Conservation (phyloP, 768 basidiomycete genomes). For the Podaxis sp. region DNA sequence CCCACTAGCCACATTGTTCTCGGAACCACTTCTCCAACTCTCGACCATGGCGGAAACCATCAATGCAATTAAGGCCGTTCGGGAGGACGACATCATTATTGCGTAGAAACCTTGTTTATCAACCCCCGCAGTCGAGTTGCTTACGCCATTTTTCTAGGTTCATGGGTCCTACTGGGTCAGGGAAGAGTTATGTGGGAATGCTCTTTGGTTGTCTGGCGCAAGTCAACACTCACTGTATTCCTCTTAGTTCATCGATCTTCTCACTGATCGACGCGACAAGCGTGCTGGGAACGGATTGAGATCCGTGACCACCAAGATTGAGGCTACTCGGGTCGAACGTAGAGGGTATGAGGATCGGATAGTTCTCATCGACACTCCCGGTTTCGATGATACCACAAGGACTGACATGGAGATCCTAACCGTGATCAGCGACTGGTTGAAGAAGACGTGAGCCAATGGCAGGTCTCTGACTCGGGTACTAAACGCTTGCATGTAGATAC, state of each 20-base stretch:
- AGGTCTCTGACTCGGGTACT: too few species aligned
- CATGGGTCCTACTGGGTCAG: not conserved
- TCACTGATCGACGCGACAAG: not conserved
- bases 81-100: not conserved
- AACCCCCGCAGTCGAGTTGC: not conserved
- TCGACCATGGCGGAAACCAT: not conserved
- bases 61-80: not conserved
- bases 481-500: too few species aligned
- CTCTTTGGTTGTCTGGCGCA: not conserved
- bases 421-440: constrained; percentile 26
- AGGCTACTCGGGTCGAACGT: not conserved
- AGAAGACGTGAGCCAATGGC: constrained; percentile 21
- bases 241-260: not conserved
- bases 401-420: constrained; percentile 26
- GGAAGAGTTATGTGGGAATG: not conserved
- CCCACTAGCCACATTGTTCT: too few species aligned
- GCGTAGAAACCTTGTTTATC: not conserved
- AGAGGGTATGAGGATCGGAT: not conserved
- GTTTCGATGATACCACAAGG: constrained; percentile 24
- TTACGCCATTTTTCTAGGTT: not conserved
- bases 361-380: constrained; percentile 3
- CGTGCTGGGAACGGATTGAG: not conserved
- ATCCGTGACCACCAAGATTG: not conserved
- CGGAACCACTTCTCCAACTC: not conserved
- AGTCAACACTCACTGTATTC: not conserved